These are phyloP conservation scores for Thalassia testudinum DNA, from an alignment of 116 monocot genomes.

Conservation along the genomic window DNA sequence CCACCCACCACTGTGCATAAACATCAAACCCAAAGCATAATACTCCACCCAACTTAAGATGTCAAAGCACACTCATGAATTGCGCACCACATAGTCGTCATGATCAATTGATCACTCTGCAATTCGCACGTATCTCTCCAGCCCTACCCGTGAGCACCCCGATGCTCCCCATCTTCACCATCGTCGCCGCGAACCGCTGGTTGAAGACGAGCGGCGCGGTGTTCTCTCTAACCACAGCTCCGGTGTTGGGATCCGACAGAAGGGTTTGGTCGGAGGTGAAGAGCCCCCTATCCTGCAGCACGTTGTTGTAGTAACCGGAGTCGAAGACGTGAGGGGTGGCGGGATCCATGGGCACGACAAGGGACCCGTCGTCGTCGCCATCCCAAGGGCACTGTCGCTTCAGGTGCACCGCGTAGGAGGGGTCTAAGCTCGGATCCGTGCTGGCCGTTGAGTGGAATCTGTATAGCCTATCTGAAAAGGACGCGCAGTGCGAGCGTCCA, in stretches of 20 bases:
- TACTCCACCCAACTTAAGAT: no score
- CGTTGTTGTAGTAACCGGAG: constrained; percentile 14
- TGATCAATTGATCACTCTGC: constrained; percentile 21
- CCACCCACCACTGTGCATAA: no score
- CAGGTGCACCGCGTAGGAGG: constrained; percentile 11
- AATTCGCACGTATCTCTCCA: constrained; percentile 25
- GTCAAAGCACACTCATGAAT: no score
- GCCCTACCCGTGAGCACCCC: constrained; percentile 22
- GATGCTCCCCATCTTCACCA: constrained; percentile 26
- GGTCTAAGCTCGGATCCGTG: constrained; percentile 15
- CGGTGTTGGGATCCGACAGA: constrained; percentile 2
- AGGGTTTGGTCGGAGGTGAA: constrained; percentile 37
- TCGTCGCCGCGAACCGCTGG: background rate
- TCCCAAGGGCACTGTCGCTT: constrained; percentile 13
- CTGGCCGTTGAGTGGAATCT: constrained; percentile 10
- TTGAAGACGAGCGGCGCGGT: constrained; percentile 5
- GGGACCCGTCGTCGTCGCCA: background rate
- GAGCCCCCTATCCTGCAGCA: constrained; percentile 6
- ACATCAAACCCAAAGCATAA: no score
- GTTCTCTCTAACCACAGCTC: constrained; percentile 4
- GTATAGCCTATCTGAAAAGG: constrained; percentile 17
- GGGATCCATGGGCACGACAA: background rate
- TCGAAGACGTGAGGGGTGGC: constrained; percentile 12
- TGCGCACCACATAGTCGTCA: no score
- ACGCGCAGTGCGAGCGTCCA: constrained; percentile 21